These are phyloP conservation scores for Alternaria ethzedia DNA, from an alignment of 2,329 filamentous ascomycete genomes.

Conservation along the genomic window DNA sequence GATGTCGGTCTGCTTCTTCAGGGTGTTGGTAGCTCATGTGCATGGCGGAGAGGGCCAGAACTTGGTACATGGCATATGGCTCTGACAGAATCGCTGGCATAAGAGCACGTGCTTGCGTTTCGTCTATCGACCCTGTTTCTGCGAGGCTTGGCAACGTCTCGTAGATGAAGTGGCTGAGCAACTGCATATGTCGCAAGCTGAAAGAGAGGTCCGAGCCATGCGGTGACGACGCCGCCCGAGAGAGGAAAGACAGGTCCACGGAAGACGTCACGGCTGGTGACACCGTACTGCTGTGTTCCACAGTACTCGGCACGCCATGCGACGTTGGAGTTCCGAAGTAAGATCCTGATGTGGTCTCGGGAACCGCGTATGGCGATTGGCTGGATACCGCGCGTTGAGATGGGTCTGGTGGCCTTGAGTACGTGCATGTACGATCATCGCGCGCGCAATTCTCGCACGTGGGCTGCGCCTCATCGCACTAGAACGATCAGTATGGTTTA, in stretches of 20 bases:
- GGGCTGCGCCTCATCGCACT: slow-evolving; percentile 29
- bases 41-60: background rate
- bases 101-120: background rate
- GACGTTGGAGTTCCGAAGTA: slow-evolving; percentile 2
- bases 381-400: slow-evolving; percentile 1
- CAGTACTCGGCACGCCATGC: background rate
- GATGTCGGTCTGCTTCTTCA: background rate
- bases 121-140: background rate
- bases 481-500: background rate
- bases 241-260: background rate
- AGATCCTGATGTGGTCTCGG: background rate
- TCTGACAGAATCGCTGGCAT: background rate
- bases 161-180: slow-evolving; percentile 26
- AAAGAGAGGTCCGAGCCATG: slow-evolving; percentile 1
- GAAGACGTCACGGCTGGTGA: slow-evolving; percentile 1
- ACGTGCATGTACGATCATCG: slow-evolving; percentile 20
- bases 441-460: slow-evolving; percentile 23
- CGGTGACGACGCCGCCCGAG: background rate
- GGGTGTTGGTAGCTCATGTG: background rate
- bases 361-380: background rate
- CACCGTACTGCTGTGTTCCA: background rate
- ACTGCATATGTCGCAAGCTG: slow-evolving; percentile 29
- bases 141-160: slow-evolving; percentile 15
- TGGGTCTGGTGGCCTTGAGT: slow-evolving; percentile 1
- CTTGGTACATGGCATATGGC: background rate